phyloP scores from a whole-genome alignment of 2,329 filamentous ascomycete species.

The Coleophoma eucalyptorum region DNA sequence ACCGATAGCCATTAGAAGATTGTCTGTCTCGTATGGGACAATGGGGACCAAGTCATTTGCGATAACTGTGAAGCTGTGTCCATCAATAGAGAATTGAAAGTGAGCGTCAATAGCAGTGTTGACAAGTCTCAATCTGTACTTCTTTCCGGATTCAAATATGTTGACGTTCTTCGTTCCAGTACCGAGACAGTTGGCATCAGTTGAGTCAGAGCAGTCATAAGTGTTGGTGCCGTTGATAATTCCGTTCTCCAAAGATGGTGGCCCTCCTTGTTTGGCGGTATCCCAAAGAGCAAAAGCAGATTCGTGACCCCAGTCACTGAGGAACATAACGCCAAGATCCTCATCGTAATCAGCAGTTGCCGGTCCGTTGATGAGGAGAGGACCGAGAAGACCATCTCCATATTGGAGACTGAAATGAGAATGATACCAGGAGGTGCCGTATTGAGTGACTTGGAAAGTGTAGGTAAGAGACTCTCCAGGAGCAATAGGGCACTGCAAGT shows the following conservation, averaged over 20 bases:
- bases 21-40: conserved; percentile 45
- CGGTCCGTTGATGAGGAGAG: conserved; percentile 58
- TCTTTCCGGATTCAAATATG: conserved; percentile 30
- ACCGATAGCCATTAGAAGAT: conserved; percentile 52
- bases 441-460: conserved; percentile 26
- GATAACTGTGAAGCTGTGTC: conserved; percentile 55
- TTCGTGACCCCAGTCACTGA: conserved; percentile 25
- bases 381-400: conserved; percentile 49
- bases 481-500: conserved; percentile 53
- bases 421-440: conserved; percentile 28
- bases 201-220: conserved; percentile 15
- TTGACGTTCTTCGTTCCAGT: conserved; percentile 25
- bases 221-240: conserved; percentile 27
- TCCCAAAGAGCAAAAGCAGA: conserved; percentile 20
- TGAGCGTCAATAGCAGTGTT: conserved; percentile 40
- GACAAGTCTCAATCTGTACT: conserved; percentile 38
- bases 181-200: conserved; percentile 20
- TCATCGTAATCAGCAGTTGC: conserved; percentile 53
- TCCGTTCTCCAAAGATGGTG: conserved; percentile 19
- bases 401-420: conserved; percentile 22
- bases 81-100: conserved; percentile 48
- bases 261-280: conserved; percentile 14
- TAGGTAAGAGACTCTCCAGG: conserved; percentile 45
- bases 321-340: conserved; percentile 23
- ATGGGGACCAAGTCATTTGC: conserved; percentile 56